Base-by-base conservation (phyloP, 768 basidiomycete species). In the Leucocoprinus birnbaumii region DNA sequence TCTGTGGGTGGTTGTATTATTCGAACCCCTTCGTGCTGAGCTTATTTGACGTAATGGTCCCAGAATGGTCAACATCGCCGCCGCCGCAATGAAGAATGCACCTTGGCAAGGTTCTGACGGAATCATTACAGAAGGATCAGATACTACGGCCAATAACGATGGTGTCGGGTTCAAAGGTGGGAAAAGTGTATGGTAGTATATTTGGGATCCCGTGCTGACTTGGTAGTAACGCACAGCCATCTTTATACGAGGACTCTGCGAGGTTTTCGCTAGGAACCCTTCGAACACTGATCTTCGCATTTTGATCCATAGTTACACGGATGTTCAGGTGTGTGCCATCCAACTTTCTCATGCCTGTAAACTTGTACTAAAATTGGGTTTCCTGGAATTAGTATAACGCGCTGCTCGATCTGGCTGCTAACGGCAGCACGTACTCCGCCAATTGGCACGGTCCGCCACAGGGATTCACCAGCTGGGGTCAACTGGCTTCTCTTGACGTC, bases 91-190 rank as follows among this genome's bases (percentile, higher is more conserved):
- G 45, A 78, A 80, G 63, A 70, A 70, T 6, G 58, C 69, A 0
- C 65, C 63, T 0, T 84, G 80, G 81, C 70, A 80, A 61, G 76
- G 76, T 9, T 59, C 61, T 16, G 69, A 82, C 56, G 80, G 80
- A 1, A 72, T 82, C 19, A 80, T 82, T 58, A 81, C 77, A 11
- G 81, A 83, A 62, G 80, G 78, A 19, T 66, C 74, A 9, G 73
- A 71, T 58, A 68, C 68, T 8, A 63, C 58, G 4, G 58, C 59
- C 6, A 72, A 80, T 53, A 74, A 79, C 52, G 79, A 82, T 54
- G 71, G 66, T 4, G 74, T 79, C 24, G 79, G 79, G 6, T 82
- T 82, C 66, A 83, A 82, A 69, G 73, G 81, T 77, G 25, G 11
- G 58, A 31, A 19, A 45, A 5, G 31, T 31, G 5, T 31, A 5